Conservation (phyloP, 2,329 filamentous ascomycete genomes). For the Cordyceps fumosorosea region DNA sequence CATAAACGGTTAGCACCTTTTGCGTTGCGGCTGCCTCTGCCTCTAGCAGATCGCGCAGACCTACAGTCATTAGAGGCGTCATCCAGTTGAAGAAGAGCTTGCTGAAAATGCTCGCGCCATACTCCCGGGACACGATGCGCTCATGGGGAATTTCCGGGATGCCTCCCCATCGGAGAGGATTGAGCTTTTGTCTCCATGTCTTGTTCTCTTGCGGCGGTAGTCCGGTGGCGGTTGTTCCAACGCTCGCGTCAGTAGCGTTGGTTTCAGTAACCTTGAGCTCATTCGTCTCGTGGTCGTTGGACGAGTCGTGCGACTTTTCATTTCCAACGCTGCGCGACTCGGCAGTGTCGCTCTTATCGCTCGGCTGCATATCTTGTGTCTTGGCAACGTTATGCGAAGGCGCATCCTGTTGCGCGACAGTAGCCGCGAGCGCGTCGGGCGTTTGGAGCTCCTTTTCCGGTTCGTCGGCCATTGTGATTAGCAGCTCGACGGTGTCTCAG, state of each 20-base stretch:
- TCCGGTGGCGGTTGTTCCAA: constrained; percentile 32
- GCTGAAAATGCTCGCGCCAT: constrained; percentile 68
- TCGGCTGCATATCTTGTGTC: not conserved
- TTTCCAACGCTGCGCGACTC: not conserved
- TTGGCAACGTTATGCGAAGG: not conserved
- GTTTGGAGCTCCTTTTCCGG: not conserved
- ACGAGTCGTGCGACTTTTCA: constrained; percentile 8
- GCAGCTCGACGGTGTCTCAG: not conserved
- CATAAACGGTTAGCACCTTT: not conserved
- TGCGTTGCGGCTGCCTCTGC: not conserved
- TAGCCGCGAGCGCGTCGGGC: constrained; percentile 1
- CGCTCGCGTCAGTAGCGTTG: constrained; percentile 47
- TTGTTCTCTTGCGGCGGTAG: constrained; percentile 37
- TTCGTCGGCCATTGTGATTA: constrained; percentile 5
- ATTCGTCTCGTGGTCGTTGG: constrained; percentile 15
- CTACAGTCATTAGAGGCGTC: constrained; percentile 72
- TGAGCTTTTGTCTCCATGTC: constrained; percentile 56
- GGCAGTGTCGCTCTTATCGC: constrained; percentile 1
- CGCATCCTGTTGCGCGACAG: not conserved
- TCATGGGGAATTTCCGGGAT: constrained; percentile 50
- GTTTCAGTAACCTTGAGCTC: constrained; percentile 35
- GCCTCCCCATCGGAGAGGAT: constrained; percentile 55
- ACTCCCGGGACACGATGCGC: constrained; percentile 56
- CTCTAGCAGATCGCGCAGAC: constrained; percentile 23
- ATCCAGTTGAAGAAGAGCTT: constrained; percentile 84